Percentiles rank a stretch among this genome's conserved stretches.
These are phyloP conservation scores for Thraustochytrium striatum DNA, from an alignment of 352 stramenopile genomes.

Conservation along the genomic window DNA sequence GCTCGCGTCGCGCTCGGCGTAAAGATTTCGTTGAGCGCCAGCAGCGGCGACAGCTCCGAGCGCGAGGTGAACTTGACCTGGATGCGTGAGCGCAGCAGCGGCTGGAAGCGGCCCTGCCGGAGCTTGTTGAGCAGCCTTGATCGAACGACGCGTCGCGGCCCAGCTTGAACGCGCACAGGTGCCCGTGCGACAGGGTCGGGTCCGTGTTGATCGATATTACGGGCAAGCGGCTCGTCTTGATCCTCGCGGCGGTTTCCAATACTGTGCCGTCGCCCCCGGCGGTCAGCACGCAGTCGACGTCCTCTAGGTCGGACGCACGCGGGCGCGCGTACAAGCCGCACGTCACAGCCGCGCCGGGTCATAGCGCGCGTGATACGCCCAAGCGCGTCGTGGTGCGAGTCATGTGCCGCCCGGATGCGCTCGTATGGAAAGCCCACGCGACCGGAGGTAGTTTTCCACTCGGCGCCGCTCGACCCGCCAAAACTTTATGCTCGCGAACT, in stretches of 20 bases:
- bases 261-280: slow-evolving; percentile 29
- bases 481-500: slow-evolving; percentile 22
- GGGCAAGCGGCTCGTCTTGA: slow-evolving; percentile 28
- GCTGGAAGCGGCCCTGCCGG: background rate
- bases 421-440: slow-evolving; percentile 23
- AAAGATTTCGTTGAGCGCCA: slow-evolving; percentile 44
- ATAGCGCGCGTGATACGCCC: slow-evolving; percentile 17
- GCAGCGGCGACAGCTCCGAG: background rate
- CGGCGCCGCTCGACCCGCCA: background rate
- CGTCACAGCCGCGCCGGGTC: slow-evolving; percentile 4
- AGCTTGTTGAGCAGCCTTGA: slow-evolving; percentile 29
- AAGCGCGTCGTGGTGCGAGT: slow-evolving; percentile 28
- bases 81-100: slow-evolving; percentile 23
- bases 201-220: slow-evolving; percentile 39
- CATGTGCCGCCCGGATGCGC: slow-evolving; percentile 25
- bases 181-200: slow-evolving; percentile 5
- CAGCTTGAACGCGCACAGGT: slow-evolving; percentile 25
- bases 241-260: slow-evolving; percentile 14
- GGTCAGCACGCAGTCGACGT: slow-evolving; percentile 14
- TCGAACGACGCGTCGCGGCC: slow-evolving; percentile 4
- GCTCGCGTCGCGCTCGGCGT: slow-evolving; percentile 26
- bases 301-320: slow-evolving; percentile 34
- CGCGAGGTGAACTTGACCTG: background rate
- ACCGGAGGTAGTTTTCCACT: background rate
- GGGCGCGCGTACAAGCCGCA: slow-evolving; percentile 3